Conservation (phyloP, 345 rosid genomes). For the Physaria fendleri region DNA sequence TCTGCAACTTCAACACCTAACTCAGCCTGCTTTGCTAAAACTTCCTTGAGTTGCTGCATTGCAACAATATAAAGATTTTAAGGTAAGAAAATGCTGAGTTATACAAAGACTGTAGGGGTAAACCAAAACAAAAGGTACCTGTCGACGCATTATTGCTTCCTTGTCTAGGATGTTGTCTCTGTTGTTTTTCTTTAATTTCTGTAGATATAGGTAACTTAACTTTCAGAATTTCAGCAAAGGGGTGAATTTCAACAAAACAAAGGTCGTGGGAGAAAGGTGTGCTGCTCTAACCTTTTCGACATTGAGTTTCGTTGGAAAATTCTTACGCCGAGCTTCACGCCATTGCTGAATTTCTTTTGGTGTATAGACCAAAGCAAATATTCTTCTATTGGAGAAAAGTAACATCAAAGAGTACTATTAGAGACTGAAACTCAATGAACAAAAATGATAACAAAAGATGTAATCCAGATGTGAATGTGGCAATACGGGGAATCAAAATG, state of each 20-base stretch:
- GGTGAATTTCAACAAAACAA: background rate
- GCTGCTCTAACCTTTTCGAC: conserved; percentile 48
- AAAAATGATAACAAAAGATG: conserved; percentile 5
- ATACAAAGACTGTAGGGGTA: background rate
- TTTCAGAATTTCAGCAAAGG: conserved; percentile 9
- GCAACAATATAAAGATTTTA: background rate
- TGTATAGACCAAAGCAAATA: conserved; percentile 41
- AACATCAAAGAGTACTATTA: conserved; percentile 8
- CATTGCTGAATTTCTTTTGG: conserved; percentile 68
- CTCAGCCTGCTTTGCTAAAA: conserved; percentile 89
- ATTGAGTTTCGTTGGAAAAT: conserved; percentile 57
- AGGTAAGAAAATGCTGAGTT: background rate
- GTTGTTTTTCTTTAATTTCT: conserved; percentile 40
- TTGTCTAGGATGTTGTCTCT: conserved; percentile 28
- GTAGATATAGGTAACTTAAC: conserved; percentile 24
- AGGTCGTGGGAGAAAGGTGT: conserved; percentile 4
- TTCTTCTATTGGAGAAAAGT: conserved; percentile 27
- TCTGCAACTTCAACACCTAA: conserved; percentile 92
- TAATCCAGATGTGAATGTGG: background rate
- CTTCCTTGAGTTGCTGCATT: conserved; percentile 76
- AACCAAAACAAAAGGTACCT: conserved; percentile 44
- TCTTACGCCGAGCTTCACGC: conserved; percentile 73
- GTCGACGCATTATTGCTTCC: conserved; percentile 51
- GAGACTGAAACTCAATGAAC: background rate
- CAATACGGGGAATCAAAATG: background rate